Percentiles rank a stretch among this genome's conserved stretches.
Evolutionary conservation across 768 basidiomycete genomes (phyloP).

Genomic region (Mycena latifolia): DNA sequence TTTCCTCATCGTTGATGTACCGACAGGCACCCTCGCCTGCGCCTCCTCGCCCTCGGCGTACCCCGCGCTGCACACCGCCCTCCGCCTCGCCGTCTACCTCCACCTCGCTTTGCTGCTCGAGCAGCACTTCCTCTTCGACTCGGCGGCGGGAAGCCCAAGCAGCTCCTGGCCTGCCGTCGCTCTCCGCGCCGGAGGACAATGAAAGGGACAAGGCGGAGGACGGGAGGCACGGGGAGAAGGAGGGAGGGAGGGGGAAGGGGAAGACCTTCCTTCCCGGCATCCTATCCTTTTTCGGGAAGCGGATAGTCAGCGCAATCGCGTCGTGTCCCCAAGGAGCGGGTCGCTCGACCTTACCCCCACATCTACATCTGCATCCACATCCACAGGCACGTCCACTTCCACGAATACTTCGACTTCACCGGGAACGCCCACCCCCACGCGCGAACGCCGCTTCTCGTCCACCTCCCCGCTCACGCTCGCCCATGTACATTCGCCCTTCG

Average conservation of each 20-base stretch:
- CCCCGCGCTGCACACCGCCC: conserved; percentile 56
- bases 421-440: conserved; percentile 44
- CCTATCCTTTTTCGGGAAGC: conserved; percentile 55
- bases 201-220: no score
- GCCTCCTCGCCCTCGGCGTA: conserved; percentile 57
- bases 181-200: conserved; percentile 47
- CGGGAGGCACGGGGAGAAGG: no score
- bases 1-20: no score
- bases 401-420: conserved; percentile 39
- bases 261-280: conserved; percentile 55
- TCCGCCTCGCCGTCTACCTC: conserved; percentile 65
- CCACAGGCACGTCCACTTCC: conserved; percentile 30
- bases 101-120: conserved; percentile 73
- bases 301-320: conserved; percentile 17
- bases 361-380: no score
- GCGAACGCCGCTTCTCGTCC: conserved; percentile 55
- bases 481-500: no score
- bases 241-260: no score
- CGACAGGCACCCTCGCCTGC: conserved; percentile 71
- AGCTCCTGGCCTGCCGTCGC: no score
- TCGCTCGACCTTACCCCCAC: conserved; percentile 54
- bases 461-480: conserved; percentile 48
- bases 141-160: conserved; percentile 59
- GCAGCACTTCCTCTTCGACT: conserved; percentile 67
- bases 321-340: conserved; percentile 45